A percentile compares a stretch with the other conserved stretches of the same genome.
Conservation (phyloP, 768 basidiomycete genomes). For the Cystobasidium ongulense region DNA sequence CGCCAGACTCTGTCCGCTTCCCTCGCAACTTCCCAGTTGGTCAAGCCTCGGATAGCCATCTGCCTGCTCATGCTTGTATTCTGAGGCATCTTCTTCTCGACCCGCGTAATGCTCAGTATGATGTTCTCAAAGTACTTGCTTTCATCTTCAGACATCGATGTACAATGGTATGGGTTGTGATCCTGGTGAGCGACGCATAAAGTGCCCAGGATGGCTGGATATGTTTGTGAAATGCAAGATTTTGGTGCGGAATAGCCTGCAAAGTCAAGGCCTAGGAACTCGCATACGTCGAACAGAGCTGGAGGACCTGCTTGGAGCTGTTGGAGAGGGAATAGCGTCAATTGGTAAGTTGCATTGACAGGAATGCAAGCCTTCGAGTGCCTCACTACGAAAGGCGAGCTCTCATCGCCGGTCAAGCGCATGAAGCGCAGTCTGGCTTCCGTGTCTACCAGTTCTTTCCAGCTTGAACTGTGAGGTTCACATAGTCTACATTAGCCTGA, state of each 20-base stretch:
- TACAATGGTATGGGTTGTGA: constrained; percentile 12
- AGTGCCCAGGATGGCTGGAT: not conserved
- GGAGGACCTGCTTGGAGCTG: constrained; percentile 20
- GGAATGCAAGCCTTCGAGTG: not conserved
- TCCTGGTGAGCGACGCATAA: constrained; percentile 7
- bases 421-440: constrained; percentile 15
- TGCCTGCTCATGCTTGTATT: not conserved
- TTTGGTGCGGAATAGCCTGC: not conserved
- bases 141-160: not conserved
- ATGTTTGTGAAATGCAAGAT: not conserved
- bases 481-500: not conserved
- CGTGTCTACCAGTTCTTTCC: constrained; percentile 5
- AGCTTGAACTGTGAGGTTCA: not conserved
- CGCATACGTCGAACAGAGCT: constrained; percentile 15
- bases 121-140: not conserved
- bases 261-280: constrained; percentile 4
- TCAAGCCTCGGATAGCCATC: not conserved
- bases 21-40: constrained; percentile 8
- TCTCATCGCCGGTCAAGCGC: not conserved
- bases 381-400: constrained; percentile 17
- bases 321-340: too few species aligned
- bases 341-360: not conserved
- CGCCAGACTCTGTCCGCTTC: constrained; percentile 7
- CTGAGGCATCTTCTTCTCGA: not conserved
- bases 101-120: constrained; percentile 5